Base-by-base conservation (phyloP, 495 filamentous ascomycete genomes). In the Talaromyces wortmannii region DNA sequence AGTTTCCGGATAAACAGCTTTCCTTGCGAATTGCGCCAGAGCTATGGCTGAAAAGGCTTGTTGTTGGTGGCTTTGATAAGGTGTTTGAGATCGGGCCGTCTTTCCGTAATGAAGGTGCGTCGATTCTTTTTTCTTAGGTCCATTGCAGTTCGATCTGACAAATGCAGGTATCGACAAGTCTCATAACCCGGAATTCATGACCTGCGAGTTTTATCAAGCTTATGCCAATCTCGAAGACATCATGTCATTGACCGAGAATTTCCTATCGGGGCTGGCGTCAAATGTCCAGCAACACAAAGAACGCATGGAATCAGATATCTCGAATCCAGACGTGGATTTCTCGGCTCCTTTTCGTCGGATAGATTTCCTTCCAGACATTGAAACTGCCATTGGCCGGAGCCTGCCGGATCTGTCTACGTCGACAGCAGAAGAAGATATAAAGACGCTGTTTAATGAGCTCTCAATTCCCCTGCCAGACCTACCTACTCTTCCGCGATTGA, bases 161-260 rank as follows among this genome's bases (percentile, higher is more conserved):
- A 12, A 29, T 31, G 6, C 43, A 84, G 81, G 84, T 8, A 68
- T 97, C 42, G 94, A 98, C 70, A 81, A 85, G 23, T 95, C 89
- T 0, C 94, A 97, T 69, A 97, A 97, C 63, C 91, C 94, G 6
- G 94, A 98, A 67, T 98, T 97, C 72, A 91, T 88, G 23, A 97
- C 87, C 33, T 97, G 92, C 76, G 94, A 98, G 72, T 97, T 96
- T 78, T 98, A 98, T 69, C 81, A 85, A 50, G 83, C 90, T 11
- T 96, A 91, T 61, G 84, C 88, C 51, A 87, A 84, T 57, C 78
- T 97, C 0, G 77, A 84, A 40, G 84, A 90, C 33, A 74, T 98
- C 29, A 90, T 96, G 59, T 56, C 67, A 18, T 83, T 83, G 61
- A 95, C 90, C 33, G 88, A 92, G 63, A 66, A 72, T 2, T 67